Conservation (phyloP, 352 stramenopile species). For the Pythium oligandrum region DNA sequence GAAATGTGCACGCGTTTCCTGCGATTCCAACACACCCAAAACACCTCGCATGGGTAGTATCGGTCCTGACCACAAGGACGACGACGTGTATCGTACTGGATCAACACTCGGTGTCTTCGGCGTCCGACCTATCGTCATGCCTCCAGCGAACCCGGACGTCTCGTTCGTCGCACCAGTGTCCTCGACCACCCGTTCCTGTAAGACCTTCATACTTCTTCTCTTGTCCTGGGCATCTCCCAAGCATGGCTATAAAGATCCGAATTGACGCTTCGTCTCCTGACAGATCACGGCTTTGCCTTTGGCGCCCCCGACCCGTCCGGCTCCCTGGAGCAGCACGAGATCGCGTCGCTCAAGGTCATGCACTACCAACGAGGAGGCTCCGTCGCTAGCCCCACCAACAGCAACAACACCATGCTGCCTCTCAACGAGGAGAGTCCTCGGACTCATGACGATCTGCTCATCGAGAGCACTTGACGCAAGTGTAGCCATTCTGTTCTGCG, state of each 20-base stretch:
- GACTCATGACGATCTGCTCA: constrained; percentile 10
- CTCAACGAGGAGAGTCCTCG: too few relatives aligned
- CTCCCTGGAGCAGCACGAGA: constrained; percentile 21
- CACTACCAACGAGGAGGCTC: constrained; percentile 22
- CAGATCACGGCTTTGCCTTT: constrained; percentile 52
- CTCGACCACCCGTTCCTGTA: constrained; percentile 10
- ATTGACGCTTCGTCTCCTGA: too few relatives aligned
- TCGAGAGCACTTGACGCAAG: constrained; percentile 7
- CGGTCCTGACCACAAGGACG: too few relatives aligned
- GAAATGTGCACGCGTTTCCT: constrained; percentile 34
- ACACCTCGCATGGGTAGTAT: too few relatives aligned
- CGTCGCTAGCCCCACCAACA: too few relatives aligned
- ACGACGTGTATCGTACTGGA: too few relatives aligned
- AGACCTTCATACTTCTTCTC: constrained; percentile 4
- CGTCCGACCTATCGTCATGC: too few relatives aligned
- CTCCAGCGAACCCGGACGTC: background rate
- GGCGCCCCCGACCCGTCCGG: constrained; percentile 29
- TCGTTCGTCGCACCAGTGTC: constrained; percentile 3
- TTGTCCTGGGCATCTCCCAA: too few relatives aligned
- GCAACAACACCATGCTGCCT: too few relatives aligned
- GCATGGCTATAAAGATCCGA: too few relatives aligned
- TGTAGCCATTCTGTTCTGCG: too few relatives aligned
- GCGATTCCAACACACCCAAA: background rate
- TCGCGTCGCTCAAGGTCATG: constrained; percentile 39
- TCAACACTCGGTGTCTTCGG: too few relatives aligned